Base-by-base conservation (phyloP, 495 filamentous ascomycete species). In the Xylaria flabelliformis region DNA sequence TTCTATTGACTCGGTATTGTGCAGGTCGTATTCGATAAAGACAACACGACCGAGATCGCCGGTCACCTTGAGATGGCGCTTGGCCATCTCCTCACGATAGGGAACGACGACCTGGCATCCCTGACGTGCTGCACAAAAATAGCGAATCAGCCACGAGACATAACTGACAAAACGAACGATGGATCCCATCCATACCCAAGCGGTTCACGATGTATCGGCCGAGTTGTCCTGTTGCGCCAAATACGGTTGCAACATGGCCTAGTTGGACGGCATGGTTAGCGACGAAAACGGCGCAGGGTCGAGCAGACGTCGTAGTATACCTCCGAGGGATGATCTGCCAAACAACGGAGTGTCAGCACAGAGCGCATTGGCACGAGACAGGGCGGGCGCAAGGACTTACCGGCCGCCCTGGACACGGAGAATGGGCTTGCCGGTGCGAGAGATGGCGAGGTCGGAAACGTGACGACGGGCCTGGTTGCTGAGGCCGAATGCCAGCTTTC, bases 171-270 rank as follows among this genome's bases (percentile, higher is more conserved):
- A 24, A 44, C 19, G 42, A 34, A 26, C 42, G 29, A 50, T 7
- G 29, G 42, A 53, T 36, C 46, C 34, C 53, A 24, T 71, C 64
- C 88, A 74, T 88, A 97, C 96, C 96, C 78, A 99, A 90, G 77
- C 92, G 89, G 83, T 97, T 97, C 77, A 98, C 96, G 82, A 99
- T 97, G 82, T 99, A 99, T 77, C 96, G 91, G 77, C 96, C 96
- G 50, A 99, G 87, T 81, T 97, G 94, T 73, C 96, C 96, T 53
- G 95, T 97, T 73, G 97, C 97, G 82, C 96, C 96, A 82, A 99
- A 99, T 77, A 99, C 94, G 53, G 96, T 99, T 44, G 92, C 95
- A 71, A 94, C 98, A 82, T 98, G 94, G 66, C 94, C 95, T 94
- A 46, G 58, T 48, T 4, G 41, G 36, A 85, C 74, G 64, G 51